Base-by-base conservation (phyloP, 768 basidiomycete species). In the Auricularia auricula-judae region DNA sequence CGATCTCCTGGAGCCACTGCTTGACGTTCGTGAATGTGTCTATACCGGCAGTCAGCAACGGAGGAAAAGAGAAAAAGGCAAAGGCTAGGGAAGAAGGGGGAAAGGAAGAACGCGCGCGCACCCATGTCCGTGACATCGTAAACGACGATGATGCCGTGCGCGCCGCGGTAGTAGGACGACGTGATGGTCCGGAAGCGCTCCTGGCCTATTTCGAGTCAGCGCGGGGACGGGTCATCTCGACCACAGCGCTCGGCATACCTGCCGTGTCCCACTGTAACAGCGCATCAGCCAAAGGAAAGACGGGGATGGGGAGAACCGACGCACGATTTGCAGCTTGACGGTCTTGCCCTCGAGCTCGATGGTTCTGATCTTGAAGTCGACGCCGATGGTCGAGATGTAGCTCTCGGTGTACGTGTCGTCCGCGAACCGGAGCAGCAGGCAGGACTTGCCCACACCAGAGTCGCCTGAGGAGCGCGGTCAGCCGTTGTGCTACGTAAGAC, bases 131-230 rank as follows among this genome's bases (percentile, higher is more conserved):
- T 96, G 63, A 98, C 94, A 74, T 93, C 91, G 79, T 98, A 98
- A n/a, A 98, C 95, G 61, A 98, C 89, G 71, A 98, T 90, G 74
- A 98, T 98, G 67, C 97, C 97, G 74, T 96, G 93, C 60, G 97
- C 97, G 51, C 97, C 97, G 66, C 97, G 86, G 80, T 99, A 99
- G 82, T 99, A 99, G n/a, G 95, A 93, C 3, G 95, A 93, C 5
- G 97, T 98, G 75, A 99, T 99, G 14, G 97, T 98, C 67, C 97
- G 86, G 88, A 98, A 98, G 36, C 95, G 86, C 76, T 99, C 97
- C 76, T 99, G 97, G 44, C 97, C 91, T 91, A 66, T 67, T 64
- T 67, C 36, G 62, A 43, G 23, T 21, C 39, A 70, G 64, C 42
- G 56, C 58, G 51, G 29, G 18, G 39, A 14, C 39, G 39, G 12